Evolutionary conservation across 345 rosid species (phyloP).

Genomic region (Ailanthus altissimus): DNA sequence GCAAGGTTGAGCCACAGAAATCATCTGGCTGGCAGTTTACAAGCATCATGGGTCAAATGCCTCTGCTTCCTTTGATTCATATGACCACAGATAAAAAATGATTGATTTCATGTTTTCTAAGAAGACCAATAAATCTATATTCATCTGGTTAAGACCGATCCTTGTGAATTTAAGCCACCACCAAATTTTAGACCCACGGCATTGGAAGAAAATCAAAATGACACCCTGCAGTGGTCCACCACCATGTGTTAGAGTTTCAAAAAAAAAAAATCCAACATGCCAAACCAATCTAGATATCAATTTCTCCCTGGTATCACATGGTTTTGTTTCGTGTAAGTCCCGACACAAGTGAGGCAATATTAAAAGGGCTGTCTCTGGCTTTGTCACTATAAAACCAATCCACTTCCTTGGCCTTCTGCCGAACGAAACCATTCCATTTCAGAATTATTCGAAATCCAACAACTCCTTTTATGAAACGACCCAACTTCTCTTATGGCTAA

Average conservation of each 20-base stretch:
- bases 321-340: neutral
- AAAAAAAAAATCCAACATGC: neutral
- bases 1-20: neutral
- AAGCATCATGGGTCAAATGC: neutral
- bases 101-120: neutral
- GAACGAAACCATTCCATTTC: constrained; percentile 4
- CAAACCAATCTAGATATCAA: neutral
- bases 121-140: neutral
- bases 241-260: neutral
- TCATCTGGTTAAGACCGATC: neutral
- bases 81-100: neutral
- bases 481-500: too few relatives aligned
- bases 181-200: neutral
- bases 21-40: neutral
- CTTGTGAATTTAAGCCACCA: neutral
- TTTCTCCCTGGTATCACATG: neutral
- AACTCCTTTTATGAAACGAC: neutral
- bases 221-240: neutral
- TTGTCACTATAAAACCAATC: neutral
- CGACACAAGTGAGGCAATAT: neutral
- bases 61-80: neutral
- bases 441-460: neutral
- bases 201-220: neutral
- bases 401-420: neutral
- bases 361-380: neutral